Percentiles rank a stretch among this genome's conserved stretches.
phyloP scores from a whole-genome alignment of 495 filamentous ascomycete genomes.

The Penicillium bovifimosum region DNA sequence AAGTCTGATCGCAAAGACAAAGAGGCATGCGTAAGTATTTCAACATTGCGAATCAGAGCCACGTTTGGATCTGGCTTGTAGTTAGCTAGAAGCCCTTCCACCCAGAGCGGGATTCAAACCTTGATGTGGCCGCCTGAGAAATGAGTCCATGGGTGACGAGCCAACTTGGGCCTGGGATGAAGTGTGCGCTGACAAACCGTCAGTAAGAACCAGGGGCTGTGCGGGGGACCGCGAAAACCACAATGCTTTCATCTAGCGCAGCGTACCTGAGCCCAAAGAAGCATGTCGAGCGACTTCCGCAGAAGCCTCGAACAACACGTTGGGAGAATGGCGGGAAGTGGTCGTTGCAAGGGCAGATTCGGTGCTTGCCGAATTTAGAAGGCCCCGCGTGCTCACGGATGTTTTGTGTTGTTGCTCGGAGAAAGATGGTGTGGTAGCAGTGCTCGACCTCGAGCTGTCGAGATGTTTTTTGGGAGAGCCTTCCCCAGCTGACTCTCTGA shows the following conservation, averaged over 20 bases:
- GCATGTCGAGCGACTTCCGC: neutral
- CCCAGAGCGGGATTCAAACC: slow-evolving; percentile 32
- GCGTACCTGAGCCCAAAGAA: neutral
- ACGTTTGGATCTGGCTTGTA: slow-evolving; percentile 37
- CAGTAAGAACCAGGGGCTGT: neutral
- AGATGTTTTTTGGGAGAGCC: slow-evolving; percentile 15
- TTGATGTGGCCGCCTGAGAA: slow-evolving; percentile 48
- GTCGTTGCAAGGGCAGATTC: slow-evolving; percentile 12
- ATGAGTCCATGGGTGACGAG: slow-evolving; percentile 26
- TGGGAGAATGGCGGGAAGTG: slow-evolving; percentile 1
- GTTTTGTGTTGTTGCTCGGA: slow-evolving; percentile 12
- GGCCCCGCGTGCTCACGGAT: neutral
- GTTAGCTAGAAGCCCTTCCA: slow-evolving; percentile 6
- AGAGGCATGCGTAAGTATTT: slow-evolving; percentile 59
- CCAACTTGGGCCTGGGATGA: slow-evolving; percentile 14
- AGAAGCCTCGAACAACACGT: neutral
- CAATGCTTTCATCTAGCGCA: neutral
- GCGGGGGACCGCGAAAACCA: neutral
- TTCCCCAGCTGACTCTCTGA: slow-evolving; percentile 18
- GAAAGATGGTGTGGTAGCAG: slow-evolving; percentile 15
- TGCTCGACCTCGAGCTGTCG: slow-evolving; percentile 20
- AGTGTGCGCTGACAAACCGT: neutral
- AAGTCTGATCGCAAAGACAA: slow-evolving; percentile 50
- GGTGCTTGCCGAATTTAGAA: slow-evolving; percentile 4
- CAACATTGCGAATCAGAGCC: slow-evolving; percentile 61